Evolutionary conservation across 768 basidiomycete genomes (phyloP).

Genomic region (Cubamyces sp.): DNA sequence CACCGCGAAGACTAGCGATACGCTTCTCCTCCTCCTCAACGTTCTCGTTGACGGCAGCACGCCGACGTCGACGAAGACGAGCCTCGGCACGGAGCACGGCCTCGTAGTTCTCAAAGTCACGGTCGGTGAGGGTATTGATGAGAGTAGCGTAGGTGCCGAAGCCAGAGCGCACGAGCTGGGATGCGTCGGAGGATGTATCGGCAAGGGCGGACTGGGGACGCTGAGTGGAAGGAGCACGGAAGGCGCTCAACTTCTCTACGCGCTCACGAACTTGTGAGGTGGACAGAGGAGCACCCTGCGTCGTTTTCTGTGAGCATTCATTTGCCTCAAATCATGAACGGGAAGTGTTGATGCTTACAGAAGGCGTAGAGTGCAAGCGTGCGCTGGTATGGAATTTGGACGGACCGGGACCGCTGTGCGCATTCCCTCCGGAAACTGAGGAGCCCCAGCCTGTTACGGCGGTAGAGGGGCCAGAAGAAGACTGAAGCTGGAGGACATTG

Average conservation of each 20-base stretch:
- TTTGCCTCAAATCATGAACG: neutral
- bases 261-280: conserved; percentile 21
- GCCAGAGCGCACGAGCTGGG: conserved; percentile 22
- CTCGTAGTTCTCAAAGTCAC: conserved; percentile 68
- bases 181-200: conserved; percentile 16
- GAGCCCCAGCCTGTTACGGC: conserved; percentile 49
- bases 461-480: conserved; percentile 47
- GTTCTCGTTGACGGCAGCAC: conserved; percentile 6
- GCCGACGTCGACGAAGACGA: conserved; percentile 26
- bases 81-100: conserved; percentile 48
- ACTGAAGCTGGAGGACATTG: conserved; percentile 75
- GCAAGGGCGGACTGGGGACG: conserved; percentile 7
- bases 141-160: conserved; percentile 63
- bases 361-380: conserved; percentile 70
- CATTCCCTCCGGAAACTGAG: conserved; percentile 51
- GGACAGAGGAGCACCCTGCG: conserved; percentile 20
- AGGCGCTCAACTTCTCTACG: conserved; percentile 23
- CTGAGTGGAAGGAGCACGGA: conserved; percentile 18
- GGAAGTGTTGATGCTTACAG: conserved; percentile 46
- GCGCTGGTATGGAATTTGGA: conserved; percentile 74
- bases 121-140: conserved; percentile 63
- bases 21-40: conserved; percentile 37
- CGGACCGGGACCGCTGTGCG: conserved; percentile 69
- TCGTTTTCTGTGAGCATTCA: neutral
- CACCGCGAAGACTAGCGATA: conserved; percentile 51